Evolutionary conservation across 2,329 filamentous ascomycete species (phyloP), one percentile per base, ranked within the genome.

Genomic region (Periconia sp.): DNA sequence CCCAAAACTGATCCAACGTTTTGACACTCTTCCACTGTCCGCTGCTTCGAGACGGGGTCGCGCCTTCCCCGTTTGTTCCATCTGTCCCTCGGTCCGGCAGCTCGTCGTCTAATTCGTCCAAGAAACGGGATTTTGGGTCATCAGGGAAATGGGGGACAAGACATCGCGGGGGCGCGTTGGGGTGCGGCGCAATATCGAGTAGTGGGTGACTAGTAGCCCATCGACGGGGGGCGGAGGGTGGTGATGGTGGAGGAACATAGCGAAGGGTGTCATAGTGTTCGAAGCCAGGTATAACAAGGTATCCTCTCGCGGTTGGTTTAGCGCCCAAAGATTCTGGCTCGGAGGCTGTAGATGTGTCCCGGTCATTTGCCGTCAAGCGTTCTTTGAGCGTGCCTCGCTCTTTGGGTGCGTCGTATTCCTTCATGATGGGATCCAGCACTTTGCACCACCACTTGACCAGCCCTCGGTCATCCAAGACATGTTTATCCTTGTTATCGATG

Each of bases 401-500:
- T 5, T 77, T 77, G 27, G 82, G 74, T 14, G 74, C 61, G 68
- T 74, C 59, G 70, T 80, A 69, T 66, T 77, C 61, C 47, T 79
- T 77, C 11, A 96, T 74, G 3, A 97, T 79, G 0, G 90, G 89
- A 66, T 97, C 88, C 13, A 97, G 76, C 11, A 93, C 90, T 15
- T 85, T 87, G 68, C 92, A 96, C 94, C 94, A 99, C 94, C 94
- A 99, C 65, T 88, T 91, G 18, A 99, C 90, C 48, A 99, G 78
- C 0, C 90, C 91, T 31, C 92, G 82, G 65, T 99, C 94, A 64
- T 96, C 91, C 9, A 97, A 79, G 0, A 99, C 88, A 76, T 99
- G 94, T 70, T 99, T 99, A 2, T 84, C 84, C 17, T 76, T 74
- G 70, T 97, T 93, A 55, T 96, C 87, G 40, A 92, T 85, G 66